Base-by-base conservation (phyloP, 306 rosid genomes). In the Malus sylvestris region DNA sequence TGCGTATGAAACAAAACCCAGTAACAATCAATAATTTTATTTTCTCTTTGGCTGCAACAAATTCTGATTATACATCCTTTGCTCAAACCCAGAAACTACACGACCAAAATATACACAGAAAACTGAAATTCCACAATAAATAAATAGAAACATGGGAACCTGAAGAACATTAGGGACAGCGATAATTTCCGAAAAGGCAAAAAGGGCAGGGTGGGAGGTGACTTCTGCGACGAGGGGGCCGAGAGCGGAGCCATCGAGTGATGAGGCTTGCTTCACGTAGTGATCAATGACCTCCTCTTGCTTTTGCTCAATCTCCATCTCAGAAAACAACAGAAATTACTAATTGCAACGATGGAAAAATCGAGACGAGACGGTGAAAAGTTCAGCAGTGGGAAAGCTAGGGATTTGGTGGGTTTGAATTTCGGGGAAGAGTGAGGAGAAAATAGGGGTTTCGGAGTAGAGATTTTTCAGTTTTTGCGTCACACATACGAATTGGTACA, bases 181-280 rank as follows among this genome's bases (percentile, higher is more conserved):
- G 35, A 95, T 93, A 90, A 95, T 84, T 87, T 95, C 97, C 4
- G 98, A 88, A 89, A 95, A 92, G 76, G 93, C 91, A 58, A 95
- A 95, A 79, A 95, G 97, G 1, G 88, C 88, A 30, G 97, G 93
- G 79, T 95, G 89, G 52, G 97, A 92, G 68, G 93, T 95, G 75
- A 92, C 97, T 30, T 95, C 93, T 13, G 76, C 77, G 51, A 92
- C 78, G 49, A 90, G 75, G 4, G 96, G 70, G 67, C 73, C 78
- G 55, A 95, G 86, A 5, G 89, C 87, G 0, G 90, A 35, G 59
- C 93, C 88, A 62, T 84, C 75, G 68, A 87, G 76, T 25, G 85
- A 67, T 63, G 90, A 83, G 51, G 92, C 96, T 75, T 83, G 92
- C 88, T 85, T 89, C 35, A 92, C 97, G 66, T 89, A 95, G 29